Base-by-base conservation (phyloP, 148 eudicot genomes). In the Silene conica region DNA sequence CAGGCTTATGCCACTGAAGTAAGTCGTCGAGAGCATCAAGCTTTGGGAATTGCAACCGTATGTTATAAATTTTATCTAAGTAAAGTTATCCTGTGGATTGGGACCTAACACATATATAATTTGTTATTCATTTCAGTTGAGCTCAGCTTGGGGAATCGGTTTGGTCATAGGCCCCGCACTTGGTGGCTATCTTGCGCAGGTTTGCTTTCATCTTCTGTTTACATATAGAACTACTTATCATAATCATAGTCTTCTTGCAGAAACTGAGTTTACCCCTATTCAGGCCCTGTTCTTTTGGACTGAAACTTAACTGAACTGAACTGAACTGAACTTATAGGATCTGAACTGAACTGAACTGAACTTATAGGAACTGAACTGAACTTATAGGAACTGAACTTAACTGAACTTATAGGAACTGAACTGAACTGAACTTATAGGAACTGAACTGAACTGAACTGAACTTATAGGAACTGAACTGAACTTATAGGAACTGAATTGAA, bases 1-100 rank as follows among this genome's bases (percentile, higher is more conserved):
- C 83, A 89, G 90, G 90, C 90, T 9, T 89, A 89, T 81, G 88
- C 84, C 48, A 68, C 84, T 54, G 92, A 88, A 81, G 81, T 86
- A 80, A 82, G 83, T 72, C 88, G 92, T 54, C 74, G 73, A 73
- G 92, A 88, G 74, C 74, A 85, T 78, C 88, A 89, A 83, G 89
- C 89, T 72, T 78, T 88, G 77, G 92, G 84, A 58, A 74, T 86
- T 83, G 83, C 89, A 74, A 77, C 78, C 41, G 92, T 89, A 82
- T 71, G 89, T 22, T 10, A 46, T 48, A 21, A 11, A 58, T 50
- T 67, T 69, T 31, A 48, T 61, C 52, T 79, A 14, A 5, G 70
- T 67, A 63, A 16, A 58, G 65, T n/a, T 59, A 18, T 31, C 38
- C 18, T 55, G 5, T 63, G n/a, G n/a, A 19, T 14, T 15, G 13